phyloP scores from a whole-genome alignment of 1,139 yeast genomes.

The Ogataea hybrid region DNA sequence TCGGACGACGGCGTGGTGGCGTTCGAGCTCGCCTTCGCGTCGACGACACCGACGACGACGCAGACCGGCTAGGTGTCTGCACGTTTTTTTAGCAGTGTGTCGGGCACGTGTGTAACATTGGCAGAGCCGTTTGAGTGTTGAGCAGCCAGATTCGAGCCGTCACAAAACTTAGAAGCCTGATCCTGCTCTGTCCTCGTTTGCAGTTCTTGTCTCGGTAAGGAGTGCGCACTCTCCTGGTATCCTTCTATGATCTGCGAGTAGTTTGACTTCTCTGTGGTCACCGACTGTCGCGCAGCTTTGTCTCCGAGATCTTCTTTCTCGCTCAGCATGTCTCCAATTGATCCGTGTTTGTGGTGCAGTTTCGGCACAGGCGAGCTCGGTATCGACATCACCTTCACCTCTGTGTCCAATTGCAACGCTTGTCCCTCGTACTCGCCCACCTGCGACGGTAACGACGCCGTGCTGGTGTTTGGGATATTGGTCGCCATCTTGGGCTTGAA shows the following conservation, averaged over 20 bases:
- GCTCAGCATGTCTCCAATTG: constrained; percentile 7
- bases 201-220: neutral
- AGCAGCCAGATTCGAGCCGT: neutral
- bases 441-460: constrained; percentile 12
- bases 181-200: neutral
- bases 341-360: constrained; percentile 14
- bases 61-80: constrained; percentile 10
- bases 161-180: neutral
- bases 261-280: constrained; percentile 10
- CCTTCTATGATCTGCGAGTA: constrained; percentile 27
- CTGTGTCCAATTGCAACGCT: constrained; percentile 13
- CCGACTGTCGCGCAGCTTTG: constrained; percentile 1
- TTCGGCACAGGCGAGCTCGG: constrained; percentile 12
- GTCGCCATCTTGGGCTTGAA: neutral
- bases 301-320: constrained; percentile 4
- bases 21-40: constrained; percentile 12
- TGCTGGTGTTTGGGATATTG: neutral
- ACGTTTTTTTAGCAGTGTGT: neutral
- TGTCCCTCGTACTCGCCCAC: constrained; percentile 21
- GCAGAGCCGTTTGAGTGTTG: constrained; percentile 3
- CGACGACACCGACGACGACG: constrained; percentile 16
- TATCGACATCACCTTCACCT: constrained; percentile 14
- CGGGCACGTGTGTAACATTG: constrained; percentile 1
- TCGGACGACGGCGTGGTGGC: constrained; percentile 16
- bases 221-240: constrained; percentile 15